phyloP scores from a whole-genome alignment of 768 basidiomycete genomes.

The Calocybe gangraenosa region DNA sequence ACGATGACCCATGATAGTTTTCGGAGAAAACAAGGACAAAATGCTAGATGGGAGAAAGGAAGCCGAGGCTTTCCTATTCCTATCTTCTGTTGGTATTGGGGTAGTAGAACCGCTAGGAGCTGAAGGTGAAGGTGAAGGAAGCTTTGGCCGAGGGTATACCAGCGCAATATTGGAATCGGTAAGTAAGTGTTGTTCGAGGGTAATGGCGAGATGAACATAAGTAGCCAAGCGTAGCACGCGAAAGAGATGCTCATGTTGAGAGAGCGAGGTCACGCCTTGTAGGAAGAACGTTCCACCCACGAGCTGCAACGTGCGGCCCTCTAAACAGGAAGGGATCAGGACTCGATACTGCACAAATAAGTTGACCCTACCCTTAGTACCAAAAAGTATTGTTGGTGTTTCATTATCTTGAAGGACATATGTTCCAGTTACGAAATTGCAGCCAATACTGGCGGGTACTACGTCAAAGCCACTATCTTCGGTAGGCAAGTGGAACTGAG shows the following conservation, averaged over 20 bases:
- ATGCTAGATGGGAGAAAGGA: conserved; percentile 38
- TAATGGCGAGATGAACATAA: conserved; percentile 52
- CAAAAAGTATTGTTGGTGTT: conserved; percentile 10
- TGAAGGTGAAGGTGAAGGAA: conserved; percentile 22
- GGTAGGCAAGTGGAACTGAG: conserved; percentile 21
- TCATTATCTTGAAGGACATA: conserved; percentile 34
- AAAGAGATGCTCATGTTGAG: conserved; percentile 39
- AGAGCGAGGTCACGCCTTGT: conserved; percentile 36
- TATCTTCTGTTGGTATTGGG: conserved; percentile 4
- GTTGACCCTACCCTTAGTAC: conserved; percentile 1
- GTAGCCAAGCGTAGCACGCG: conserved; percentile 48
- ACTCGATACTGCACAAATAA: no score
- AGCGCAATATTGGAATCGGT: conserved; percentile 46
- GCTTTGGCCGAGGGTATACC: conserved; percentile 31
- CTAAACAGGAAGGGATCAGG: background rate
- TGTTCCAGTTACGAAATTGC: conserved; percentile 37
- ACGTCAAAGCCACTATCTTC: conserved; percentile 40
- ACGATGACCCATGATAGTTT: conserved; percentile 17
- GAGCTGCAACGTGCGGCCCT: conserved; percentile 28
- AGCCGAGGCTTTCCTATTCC: conserved; percentile 23
- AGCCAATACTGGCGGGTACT: conserved; percentile 34
- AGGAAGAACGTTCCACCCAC: conserved; percentile 64
- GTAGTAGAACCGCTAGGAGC: conserved; percentile 12
- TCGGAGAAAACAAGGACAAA: conserved; percentile 37
- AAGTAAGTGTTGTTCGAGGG: conserved; percentile 60